phyloP scores from a whole-genome alignment of 2,329 filamentous ascomycete genomes.

The Parafenestella ontariensis region DNA sequence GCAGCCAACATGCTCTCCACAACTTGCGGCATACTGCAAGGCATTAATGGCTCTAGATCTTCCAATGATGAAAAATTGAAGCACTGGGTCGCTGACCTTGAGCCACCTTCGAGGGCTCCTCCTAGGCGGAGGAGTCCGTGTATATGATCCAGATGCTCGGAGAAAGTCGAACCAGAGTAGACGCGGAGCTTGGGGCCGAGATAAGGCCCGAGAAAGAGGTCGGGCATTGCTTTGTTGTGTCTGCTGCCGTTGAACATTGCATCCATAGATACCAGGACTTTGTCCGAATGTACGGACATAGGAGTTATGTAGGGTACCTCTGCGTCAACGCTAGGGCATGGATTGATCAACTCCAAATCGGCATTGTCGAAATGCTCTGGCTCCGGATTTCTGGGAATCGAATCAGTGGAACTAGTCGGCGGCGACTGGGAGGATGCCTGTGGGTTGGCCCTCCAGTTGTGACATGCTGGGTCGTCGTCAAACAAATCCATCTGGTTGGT shows the following conservation, averaged over 20 bases:
- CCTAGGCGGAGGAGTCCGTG: background rate
- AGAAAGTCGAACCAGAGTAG: background rate
- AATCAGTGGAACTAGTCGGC: background rate
- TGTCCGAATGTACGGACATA: background rate
- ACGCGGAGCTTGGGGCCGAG: background rate
- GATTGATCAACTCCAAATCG: background rate
- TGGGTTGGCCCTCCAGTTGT: background rate
- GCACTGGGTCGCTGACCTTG: background rate
- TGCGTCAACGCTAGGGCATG: background rate
- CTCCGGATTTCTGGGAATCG: background rate
- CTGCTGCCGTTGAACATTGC: background rate
- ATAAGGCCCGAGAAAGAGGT: background rate
- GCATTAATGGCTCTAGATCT: background rate
- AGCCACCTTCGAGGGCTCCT: background rate
- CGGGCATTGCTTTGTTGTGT: background rate
- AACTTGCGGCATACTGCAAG: background rate
- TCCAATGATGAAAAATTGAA: background rate
- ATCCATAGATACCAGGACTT: background rate
- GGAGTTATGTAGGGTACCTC: background rate
- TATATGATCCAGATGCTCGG: background rate
- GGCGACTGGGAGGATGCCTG: background rate
- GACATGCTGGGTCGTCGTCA: background rate
- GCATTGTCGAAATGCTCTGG: background rate
- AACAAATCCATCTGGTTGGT: background rate
- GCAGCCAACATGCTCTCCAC: background rate